Evolutionary conservation across 306 rosid genomes (phyloP).

Genomic region (Astragalus membranaceus): DNA sequence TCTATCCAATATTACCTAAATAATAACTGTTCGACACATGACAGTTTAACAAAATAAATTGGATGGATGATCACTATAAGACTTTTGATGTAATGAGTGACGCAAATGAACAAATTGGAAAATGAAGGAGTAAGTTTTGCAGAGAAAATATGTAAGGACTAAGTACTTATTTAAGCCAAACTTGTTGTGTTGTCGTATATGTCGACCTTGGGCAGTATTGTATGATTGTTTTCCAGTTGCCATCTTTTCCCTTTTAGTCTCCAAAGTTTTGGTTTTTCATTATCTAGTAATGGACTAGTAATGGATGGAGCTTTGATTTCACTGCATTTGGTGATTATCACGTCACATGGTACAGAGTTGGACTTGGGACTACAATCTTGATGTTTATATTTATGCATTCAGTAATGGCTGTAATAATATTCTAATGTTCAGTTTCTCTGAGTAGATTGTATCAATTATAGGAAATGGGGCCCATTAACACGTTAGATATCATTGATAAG

Average conservation of each 20-base stretch:
- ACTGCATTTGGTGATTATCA: constrained; percentile 13
- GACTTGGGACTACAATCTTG: background rate
- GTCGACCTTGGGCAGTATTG: background rate
- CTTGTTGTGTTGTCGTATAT: background rate
- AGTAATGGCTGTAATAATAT: background rate
- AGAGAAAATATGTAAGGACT: background rate
- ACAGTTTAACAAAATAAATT: background rate
- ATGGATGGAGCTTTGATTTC: background rate
- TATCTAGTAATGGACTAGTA: too few relatives aligned
- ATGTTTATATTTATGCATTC: background rate
- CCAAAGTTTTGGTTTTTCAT: background rate
- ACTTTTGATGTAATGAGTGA: constrained; percentile 1
- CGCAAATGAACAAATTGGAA: background rate
- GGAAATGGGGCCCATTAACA: background rate
- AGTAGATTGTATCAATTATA: background rate
- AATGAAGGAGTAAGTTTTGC: background rate
- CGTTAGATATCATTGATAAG: background rate
- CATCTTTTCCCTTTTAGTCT: background rate
- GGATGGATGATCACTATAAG: background rate
- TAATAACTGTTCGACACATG: background rate
- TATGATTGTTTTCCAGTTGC: background rate
- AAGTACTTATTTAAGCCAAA: background rate
- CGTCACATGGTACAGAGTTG: background rate
- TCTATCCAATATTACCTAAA: background rate
- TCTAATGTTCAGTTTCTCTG: background rate